phyloP scores from a whole-genome alignment of 805 yeast species.

The Saccharomycopsis lassenensis region DNA sequence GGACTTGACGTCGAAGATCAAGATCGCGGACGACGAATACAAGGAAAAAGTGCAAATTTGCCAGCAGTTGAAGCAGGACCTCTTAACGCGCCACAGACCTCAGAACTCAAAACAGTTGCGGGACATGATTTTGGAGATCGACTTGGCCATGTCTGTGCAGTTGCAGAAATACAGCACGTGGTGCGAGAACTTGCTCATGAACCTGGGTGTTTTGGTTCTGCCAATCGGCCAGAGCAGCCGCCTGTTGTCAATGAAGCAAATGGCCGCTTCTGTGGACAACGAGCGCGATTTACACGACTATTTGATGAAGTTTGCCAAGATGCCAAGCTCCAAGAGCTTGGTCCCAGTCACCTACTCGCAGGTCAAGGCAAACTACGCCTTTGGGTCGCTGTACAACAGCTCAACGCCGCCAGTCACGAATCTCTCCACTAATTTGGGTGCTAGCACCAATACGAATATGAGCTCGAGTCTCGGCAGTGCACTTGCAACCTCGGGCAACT shows the following conservation, averaged over 20 bases:
- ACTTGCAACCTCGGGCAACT: too few species aligned
- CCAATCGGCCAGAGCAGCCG: slow-evolving; percentile 50
- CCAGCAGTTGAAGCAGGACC: slow-evolving; percentile 61
- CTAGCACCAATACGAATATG: too few species aligned
- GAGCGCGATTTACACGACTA: slow-evolving; percentile 73
- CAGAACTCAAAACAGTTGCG: slow-evolving; percentile 58
- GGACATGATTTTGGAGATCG: slow-evolving; percentile 74
- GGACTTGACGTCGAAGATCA: slow-evolving; percentile 70
- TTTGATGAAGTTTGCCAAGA: slow-evolving; percentile 37
- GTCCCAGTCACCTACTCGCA: slow-evolving; percentile 55
- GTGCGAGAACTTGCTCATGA: slow-evolving; percentile 72
- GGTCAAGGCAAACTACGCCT: not conserved
- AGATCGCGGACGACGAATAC: slow-evolving; percentile 78
- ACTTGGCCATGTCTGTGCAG: slow-evolving; percentile 81
- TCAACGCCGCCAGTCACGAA: too few species aligned
- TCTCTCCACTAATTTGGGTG: too few species aligned
- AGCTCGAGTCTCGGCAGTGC: too few species aligned
- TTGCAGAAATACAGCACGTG: slow-evolving; percentile 82
- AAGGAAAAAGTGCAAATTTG: slow-evolving; percentile 64
- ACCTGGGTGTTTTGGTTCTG: slow-evolving; percentile 70
- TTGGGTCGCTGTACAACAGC: not conserved
- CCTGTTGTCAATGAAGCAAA: slow-evolving; percentile 58
- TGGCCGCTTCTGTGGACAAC: slow-evolving; percentile 71
- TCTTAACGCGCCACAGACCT: slow-evolving; percentile 68
- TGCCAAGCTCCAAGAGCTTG: slow-evolving; percentile 31